Evolutionary conservation across 108 stramenopile species (phyloP), one percentile per base, ranked within the genome.

Genomic region (Epithemia pelagica): DNA sequence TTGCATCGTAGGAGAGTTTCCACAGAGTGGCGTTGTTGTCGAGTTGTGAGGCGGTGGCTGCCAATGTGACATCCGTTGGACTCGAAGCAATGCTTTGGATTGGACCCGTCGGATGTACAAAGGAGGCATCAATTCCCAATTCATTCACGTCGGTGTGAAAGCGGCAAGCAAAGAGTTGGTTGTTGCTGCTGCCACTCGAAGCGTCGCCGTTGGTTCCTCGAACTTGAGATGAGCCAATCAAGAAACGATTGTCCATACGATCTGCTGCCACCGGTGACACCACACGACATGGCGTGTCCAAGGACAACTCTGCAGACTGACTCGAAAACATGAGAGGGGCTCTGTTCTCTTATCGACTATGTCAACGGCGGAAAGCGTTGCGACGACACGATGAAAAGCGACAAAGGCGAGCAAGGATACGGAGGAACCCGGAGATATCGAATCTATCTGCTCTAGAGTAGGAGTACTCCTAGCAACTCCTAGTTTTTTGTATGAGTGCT

Each of bases 61-160:
- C 66, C 33, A 76, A 30, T 0, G 23, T 52, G 33, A 60, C 8
- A 46, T 63, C 33, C 5, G 24, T 22, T 21, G 83, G 83, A 68
- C 68, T 58, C 1, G 73, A 75, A 5, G 23, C 29, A 21, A 79
- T 68, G 33, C 21, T 32, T 23, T 67, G 59, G 20, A 84, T 52
- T 30, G 52, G 76, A 54, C 61, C 76, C 64, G 0, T 75, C 46
- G n/a, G 64, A 52, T 64, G 72, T 53, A 26, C 1, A 66, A 84
- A 68, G 8, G 31, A 62, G 1, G 65, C 83, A 58, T 72, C 74
- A 2, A 72, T 32, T 0, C 54, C 54, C 31, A 79, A 64, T 56
- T 79, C 75, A 72, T 83, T 79, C 27, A 72, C 31, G 24, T 83
- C 76, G 32, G 68, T 30, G 57, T 79, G 76, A 54, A 65, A 83